These are phyloP conservation scores for Pharus latifolius DNA, from an alignment of 176 grass and related monocot species.

Conservation along the genomic window DNA sequence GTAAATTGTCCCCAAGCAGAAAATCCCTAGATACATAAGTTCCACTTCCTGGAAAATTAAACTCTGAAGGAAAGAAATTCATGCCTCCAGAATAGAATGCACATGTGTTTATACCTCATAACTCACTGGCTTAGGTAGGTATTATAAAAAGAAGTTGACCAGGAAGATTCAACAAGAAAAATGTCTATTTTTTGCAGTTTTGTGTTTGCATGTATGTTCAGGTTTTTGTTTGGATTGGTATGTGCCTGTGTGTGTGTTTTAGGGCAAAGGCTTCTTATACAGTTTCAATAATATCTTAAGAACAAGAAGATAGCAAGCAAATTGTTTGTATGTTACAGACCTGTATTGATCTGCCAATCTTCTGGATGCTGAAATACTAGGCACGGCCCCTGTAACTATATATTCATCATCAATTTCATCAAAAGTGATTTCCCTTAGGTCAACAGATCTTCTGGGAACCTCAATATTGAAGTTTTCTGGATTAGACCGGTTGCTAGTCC, in stretches of 20 bases:
- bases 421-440: conserved; percentile 82
- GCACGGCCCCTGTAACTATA: conserved; percentile 53
- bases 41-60: no score
- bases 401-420: conserved; percentile 82
- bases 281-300: not conserved
- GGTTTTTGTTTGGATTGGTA: conserved; percentile 2
- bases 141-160: not conserved
- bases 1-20: no score
- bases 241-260: not conserved
- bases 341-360: conserved; percentile 61
- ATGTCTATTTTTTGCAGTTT: not conserved
- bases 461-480: conserved; percentile 57
- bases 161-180: not conserved
- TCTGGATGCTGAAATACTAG: conserved; percentile 30
- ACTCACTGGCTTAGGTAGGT: not conserved
- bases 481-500: conserved; percentile 40
- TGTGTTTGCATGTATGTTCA: not conserved
- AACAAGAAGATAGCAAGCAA: not conserved
- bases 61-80: no score
- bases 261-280: not conserved
- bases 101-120: not conserved
- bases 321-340: conserved; percentile 17
- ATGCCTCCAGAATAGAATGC: no score
- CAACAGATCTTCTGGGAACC: conserved; percentile 52
- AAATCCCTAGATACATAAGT: no score